Conservation (phyloP, 768 basidiomycete genomes). For the Lactarius psammicola region DNA sequence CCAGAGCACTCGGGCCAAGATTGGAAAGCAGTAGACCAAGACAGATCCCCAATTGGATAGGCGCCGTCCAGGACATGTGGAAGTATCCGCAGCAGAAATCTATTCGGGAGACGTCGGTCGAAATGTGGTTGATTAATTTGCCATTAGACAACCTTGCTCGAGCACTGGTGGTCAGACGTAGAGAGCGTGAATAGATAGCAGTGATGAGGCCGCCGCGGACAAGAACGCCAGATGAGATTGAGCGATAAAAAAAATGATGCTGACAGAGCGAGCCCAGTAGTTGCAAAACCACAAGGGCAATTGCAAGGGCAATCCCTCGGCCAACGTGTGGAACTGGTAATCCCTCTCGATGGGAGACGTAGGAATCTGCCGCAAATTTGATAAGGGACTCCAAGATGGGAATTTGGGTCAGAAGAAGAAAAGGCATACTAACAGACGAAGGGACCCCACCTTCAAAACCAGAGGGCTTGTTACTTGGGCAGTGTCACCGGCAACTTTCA, state of each 20-base stretch:
- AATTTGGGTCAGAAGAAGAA: background rate
- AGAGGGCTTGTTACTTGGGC: slow-evolving; percentile 75
- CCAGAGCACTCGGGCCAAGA: slow-evolving; percentile 59
- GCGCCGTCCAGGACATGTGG: slow-evolving; percentile 76
- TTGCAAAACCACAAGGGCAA: slow-evolving; percentile 69
- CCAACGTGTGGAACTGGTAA: slow-evolving; percentile 44
- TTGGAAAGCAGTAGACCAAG: slow-evolving; percentile 70
- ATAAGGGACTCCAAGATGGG: slow-evolving; percentile 54
- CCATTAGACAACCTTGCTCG: slow-evolving; percentile 82
- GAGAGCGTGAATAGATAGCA: slow-evolving; percentile 75
- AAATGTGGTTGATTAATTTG: slow-evolving; percentile 90
- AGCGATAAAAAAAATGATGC: slow-evolving; percentile 84
- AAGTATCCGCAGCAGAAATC: slow-evolving; percentile 84
- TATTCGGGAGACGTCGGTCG: slow-evolving; percentile 86
- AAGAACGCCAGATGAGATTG: slow-evolving; percentile 72
- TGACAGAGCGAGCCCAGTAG: slow-evolving; percentile 61
- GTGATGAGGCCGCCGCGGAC: slow-evolving; percentile 83
- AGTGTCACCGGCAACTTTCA: slow-evolving; percentile 62
- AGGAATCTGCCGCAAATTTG: slow-evolving; percentile 64
- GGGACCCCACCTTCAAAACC: slow-evolving; percentile 61
- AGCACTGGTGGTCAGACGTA: slow-evolving; percentile 76
- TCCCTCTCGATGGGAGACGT: slow-evolving; percentile 36
- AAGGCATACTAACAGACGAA: background rate
- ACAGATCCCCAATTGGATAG: slow-evolving; percentile 76
- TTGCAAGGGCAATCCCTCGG: slow-evolving; percentile 69